Conservation (phyloP, 1,139 yeast species). For the Taphrina communis region DNA sequence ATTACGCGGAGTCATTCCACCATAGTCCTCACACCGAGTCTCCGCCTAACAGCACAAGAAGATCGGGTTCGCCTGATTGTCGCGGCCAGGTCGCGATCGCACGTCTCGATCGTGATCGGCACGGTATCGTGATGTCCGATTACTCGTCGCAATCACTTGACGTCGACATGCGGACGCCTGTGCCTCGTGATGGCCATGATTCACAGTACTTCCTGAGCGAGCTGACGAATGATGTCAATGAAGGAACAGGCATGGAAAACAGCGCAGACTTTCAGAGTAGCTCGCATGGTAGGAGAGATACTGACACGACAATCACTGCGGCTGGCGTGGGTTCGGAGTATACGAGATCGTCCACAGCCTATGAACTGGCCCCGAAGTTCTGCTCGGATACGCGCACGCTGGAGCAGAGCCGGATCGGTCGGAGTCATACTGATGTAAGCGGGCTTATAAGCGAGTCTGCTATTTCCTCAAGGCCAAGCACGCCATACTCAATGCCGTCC, state of each 20-base stretch:
- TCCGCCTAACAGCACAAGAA: too few species aligned
- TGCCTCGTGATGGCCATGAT: conserved; percentile 17
- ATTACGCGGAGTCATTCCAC: conserved; percentile 19
- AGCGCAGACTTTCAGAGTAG: neutral
- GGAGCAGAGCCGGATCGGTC: neutral
- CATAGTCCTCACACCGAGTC: neutral
- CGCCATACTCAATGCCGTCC: conserved; percentile 24
- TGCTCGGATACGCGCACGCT: conserved; percentile 7
- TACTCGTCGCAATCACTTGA: neutral
- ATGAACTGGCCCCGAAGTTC: neutral
- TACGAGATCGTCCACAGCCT: neutral
- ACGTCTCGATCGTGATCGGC: neutral
- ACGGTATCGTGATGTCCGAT: neutral
- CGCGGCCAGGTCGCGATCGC: neutral
- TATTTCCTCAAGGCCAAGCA: conserved; percentile 17
- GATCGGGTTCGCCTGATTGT: too few species aligned
- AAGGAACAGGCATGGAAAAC: neutral
- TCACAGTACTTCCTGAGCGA: conserved; percentile 8
- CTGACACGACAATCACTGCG: neutral
- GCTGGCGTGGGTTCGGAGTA: neutral
- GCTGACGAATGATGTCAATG: neutral
- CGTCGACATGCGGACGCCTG: conserved; percentile 18
- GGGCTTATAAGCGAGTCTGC: conserved; percentile 14
- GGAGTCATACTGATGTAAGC: neutral
- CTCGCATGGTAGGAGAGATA: neutral